Evolutionary conservation across 345 rosid genomes (phyloP).

Genomic region (Sisymbrium altissimum): DNA sequence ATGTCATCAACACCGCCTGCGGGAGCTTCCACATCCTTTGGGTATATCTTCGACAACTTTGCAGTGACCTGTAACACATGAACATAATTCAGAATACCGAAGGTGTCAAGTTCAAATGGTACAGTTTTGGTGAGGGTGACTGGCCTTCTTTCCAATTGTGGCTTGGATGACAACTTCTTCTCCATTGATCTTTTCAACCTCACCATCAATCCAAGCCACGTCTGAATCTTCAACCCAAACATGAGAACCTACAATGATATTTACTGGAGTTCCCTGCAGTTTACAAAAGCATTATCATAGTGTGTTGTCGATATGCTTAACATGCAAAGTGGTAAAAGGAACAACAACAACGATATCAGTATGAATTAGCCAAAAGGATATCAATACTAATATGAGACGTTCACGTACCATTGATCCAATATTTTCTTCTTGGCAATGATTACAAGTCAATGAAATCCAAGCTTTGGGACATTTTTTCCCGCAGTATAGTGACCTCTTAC

Average conservation of each 20-base stretch:
- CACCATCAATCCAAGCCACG: conserved; percentile 79
- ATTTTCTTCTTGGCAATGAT: conserved; percentile 27
- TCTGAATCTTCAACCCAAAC: conserved; percentile 86
- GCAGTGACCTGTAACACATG: not conserved
- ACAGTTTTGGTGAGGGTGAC: not conserved
- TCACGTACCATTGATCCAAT: conserved; percentile 47
- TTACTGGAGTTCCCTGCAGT: conserved; percentile 78
- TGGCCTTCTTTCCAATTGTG: conserved; percentile 61
- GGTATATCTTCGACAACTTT: conserved; percentile 5
- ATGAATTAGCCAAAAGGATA: not conserved
- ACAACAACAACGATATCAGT: not conserved
- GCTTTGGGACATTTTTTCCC: conserved; percentile 6
- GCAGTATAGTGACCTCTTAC: conserved; percentile 7
- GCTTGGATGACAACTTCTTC: conserved; percentile 50
- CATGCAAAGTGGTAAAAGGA: not conserved
- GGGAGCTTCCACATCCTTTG: conserved; percentile 8
- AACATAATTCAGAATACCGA: not conserved
- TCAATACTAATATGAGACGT: not conserved
- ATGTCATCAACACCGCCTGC: conserved; percentile 10
- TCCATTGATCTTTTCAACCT: conserved; percentile 64
- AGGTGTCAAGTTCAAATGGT: not conserved
- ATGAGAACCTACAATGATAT: conserved; percentile 86
- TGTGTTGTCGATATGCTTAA: not conserved
- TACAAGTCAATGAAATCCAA: not conserved
- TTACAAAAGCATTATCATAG: not conserved